These are phyloP conservation scores for Thelephora ganbajun DNA, from an alignment of 768 basidiomycete genomes.

Conservation along the genomic window DNA sequence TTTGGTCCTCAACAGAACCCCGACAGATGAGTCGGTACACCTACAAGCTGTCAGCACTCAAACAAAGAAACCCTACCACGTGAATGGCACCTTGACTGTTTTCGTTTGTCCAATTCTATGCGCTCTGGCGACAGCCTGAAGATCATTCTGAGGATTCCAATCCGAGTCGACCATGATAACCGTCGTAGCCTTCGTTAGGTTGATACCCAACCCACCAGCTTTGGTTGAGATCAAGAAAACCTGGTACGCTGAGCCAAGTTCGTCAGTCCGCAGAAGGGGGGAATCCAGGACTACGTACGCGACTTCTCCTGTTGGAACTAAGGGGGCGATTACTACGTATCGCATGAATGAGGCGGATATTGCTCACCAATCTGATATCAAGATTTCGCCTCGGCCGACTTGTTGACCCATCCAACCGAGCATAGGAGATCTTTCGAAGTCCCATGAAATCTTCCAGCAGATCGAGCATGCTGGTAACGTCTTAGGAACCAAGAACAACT, in stretches of 20 bases:
- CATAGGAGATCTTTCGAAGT: slow-evolving; percentile 42
- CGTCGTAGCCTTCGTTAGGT: slow-evolving; percentile 67
- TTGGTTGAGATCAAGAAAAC: slow-evolving; percentile 60
- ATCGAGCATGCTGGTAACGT: slow-evolving; percentile 43
- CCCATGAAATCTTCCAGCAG: slow-evolving; percentile 54
- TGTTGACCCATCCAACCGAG: slow-evolving; percentile 45
- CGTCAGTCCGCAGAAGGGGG: neutral
- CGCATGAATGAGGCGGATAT: neutral
- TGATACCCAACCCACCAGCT: slow-evolving; percentile 68
- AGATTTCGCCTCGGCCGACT: slow-evolving; percentile 37
- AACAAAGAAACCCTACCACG: neutral
- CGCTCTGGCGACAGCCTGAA: slow-evolving; percentile 77
- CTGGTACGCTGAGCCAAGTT: slow-evolving; percentile 31
- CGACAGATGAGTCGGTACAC: slow-evolving; percentile 59
- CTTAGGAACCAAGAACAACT: neutral
- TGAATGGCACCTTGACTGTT: slow-evolving; percentile 35
- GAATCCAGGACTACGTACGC: slow-evolving; percentile 21
- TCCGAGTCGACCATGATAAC: slow-evolving; percentile 71
- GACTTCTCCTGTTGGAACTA: slow-evolving; percentile 48
- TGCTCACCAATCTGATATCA: slow-evolving; percentile 40
- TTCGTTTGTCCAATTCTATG: slow-evolving; percentile 74
- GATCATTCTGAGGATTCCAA: slow-evolving; percentile 60
- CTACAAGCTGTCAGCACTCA: slow-evolving; percentile 14
- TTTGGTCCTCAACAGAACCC: slow-evolving; percentile 65
- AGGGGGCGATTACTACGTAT: neutral